Percentiles rank a stretch among this genome's conserved stretches.
Conservation (phyloP, 2,329 filamentous ascomycete genomes). For the Arthroderma sp. region DNA sequence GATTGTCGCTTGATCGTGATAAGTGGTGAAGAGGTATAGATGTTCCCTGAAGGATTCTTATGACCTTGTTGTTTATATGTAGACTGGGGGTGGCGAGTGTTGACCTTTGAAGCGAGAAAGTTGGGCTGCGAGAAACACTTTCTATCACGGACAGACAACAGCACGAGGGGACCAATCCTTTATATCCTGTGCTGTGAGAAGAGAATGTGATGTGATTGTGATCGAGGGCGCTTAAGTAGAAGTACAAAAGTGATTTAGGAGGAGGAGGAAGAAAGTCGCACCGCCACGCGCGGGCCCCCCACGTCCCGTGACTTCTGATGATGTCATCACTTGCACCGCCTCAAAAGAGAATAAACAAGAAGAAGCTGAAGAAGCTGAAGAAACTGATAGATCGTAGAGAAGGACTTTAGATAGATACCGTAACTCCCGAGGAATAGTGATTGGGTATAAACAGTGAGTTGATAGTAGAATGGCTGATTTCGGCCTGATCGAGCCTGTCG, state of each 20-base stretch:
- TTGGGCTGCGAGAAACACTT: too few species aligned
- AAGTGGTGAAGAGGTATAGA: background rate
- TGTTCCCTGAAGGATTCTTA: too few species aligned
- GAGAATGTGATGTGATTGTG: background rate
- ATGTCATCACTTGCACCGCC: slow-evolving; percentile 1
- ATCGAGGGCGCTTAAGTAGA: background rate
- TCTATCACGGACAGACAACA: background rate
- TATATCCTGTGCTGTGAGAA: background rate
- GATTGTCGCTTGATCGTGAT: background rate
- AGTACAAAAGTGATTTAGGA: background rate
- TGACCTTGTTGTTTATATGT: background rate
- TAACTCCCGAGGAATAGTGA: too few species aligned
- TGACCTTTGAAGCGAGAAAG: too few species aligned
- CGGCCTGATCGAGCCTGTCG: too few species aligned
- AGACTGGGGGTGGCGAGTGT: background rate
- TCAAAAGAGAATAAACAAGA: background rate
- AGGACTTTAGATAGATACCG: too few species aligned
- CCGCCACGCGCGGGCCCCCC: slow-evolving; percentile 2
- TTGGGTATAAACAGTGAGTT: too few species aligned
- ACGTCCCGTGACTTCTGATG: background rate
- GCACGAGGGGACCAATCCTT: background rate
- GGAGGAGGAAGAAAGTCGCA: background rate
- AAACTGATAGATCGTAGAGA: too few species aligned
- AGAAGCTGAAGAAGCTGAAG: too few species aligned
- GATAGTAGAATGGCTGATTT: too few species aligned